Percentiles rank a stretch among this genome's conserved stretches.
These are phyloP conservation scores for Apiotrichum veenhuisii DNA, from an alignment of 1,284 basidiomycete species.

Conservation along the genomic window DNA sequence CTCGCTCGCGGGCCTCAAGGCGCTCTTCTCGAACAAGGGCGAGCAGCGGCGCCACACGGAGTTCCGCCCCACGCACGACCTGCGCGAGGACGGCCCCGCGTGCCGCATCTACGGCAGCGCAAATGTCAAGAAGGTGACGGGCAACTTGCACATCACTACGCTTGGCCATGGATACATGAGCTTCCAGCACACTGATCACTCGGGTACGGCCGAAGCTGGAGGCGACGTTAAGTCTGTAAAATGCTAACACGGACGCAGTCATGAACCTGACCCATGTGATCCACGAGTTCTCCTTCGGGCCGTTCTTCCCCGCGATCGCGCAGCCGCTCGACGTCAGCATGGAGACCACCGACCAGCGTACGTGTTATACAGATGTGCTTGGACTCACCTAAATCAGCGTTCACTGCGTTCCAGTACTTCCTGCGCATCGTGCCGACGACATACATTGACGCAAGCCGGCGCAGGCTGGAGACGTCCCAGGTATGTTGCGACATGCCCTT, in stretches of 20 bases:
- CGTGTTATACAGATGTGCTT: slow-evolving; percentile 48
- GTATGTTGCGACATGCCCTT: slow-evolving; percentile 10
- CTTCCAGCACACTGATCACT: slow-evolving; percentile 80
- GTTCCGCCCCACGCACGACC: slow-evolving; percentile 68
- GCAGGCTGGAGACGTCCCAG: slow-evolving; percentile 64
- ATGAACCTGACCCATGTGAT: slow-evolving; percentile 98
- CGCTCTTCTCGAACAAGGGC: slow-evolving; percentile 55
- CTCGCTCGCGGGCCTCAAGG: slow-evolving; percentile 37
- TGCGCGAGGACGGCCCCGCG: slow-evolving; percentile 63
- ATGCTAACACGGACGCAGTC: slow-evolving; percentile 54
- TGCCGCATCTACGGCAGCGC: slow-evolving; percentile 84
- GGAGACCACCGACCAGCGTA: slow-evolving; percentile 74
- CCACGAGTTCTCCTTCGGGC: slow-evolving; percentile 93
- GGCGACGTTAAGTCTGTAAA: too few relatives aligned
- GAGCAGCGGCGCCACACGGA: slow-evolving; percentile 56
- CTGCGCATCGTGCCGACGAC: slow-evolving; percentile 90
- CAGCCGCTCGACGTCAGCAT: slow-evolving; percentile 91
- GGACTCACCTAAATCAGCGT: slow-evolving; percentile 55
- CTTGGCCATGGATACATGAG: slow-evolving; percentile 91
- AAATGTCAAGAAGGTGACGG: slow-evolving; percentile 84
- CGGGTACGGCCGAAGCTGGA: slow-evolving; percentile 53
- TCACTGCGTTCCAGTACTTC: slow-evolving; percentile 94
- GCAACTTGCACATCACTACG: slow-evolving; percentile 84
- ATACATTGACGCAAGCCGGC: slow-evolving; percentile 68
- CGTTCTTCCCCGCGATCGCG: slow-evolving; percentile 89